Evolutionary conservation across 2,329 filamentous ascomycete species (phyloP).

Genomic region (Botrytis elliptica): DNA sequence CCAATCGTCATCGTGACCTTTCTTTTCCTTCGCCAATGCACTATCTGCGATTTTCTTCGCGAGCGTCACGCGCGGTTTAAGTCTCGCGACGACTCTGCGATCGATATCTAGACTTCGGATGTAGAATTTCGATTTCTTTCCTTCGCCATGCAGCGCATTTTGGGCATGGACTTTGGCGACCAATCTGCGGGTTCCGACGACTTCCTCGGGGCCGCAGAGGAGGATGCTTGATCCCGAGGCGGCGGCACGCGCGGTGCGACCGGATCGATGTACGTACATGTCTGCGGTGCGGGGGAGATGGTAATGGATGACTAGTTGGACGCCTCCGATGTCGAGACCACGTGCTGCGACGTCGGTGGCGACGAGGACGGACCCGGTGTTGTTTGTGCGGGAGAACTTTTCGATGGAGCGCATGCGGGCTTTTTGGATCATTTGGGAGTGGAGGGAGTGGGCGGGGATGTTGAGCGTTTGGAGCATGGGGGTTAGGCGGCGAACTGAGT

Average conservation of each 20-base stretch:
- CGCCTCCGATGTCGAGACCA: constrained; percentile 87
- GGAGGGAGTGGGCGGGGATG: constrained; percentile 72
- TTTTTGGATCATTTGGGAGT: constrained; percentile 95
- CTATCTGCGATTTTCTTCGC: constrained; percentile 88
- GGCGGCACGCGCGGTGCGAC: constrained; percentile 84
- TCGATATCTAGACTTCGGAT: constrained; percentile 84
- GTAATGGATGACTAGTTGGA: constrained; percentile 91
- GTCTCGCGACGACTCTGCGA: constrained; percentile 69
- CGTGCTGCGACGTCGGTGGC: constrained; percentile 93
- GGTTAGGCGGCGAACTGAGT: constrained; percentile 80
- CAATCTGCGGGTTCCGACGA: constrained; percentile 76
- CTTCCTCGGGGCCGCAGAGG: constrained; percentile 89
- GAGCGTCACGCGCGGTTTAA: constrained; percentile 74
- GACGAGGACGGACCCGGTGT: constrained; percentile 66
- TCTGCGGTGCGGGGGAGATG: constrained; percentile 90
- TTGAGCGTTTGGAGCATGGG: constrained; percentile 82
- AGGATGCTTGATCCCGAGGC: constrained; percentile 78
- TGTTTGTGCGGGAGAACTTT: constrained; percentile 69
- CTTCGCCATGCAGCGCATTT: constrained; percentile 43
- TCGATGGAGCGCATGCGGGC: constrained; percentile 91
- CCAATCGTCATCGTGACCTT: constrained; percentile 80
- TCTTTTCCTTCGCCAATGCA: constrained; percentile 81
- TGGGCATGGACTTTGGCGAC: constrained; percentile 82
- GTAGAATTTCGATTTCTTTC: constrained; percentile 57
- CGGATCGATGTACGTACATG: constrained; percentile 92